Evolutionary conservation across 208 protist species (phyloP), one percentile per base, ranked within the genome.

Genomic region (Porcisia hertigi): DNA sequence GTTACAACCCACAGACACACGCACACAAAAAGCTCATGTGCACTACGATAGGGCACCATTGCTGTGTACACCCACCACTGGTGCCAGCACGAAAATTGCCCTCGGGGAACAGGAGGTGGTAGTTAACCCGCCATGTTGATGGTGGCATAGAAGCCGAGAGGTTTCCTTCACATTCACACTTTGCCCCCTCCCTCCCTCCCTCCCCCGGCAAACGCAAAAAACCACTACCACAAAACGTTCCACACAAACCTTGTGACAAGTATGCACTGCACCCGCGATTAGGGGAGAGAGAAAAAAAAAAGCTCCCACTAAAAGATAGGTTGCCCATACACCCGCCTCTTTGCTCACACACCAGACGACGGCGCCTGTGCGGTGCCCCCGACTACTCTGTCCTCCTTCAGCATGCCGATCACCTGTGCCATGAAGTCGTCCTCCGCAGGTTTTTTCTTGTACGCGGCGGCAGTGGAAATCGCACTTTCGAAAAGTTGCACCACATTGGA

Each of bases 401-500:
- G 77, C 43, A 97, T 84, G 7, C 86, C 86, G 30, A 98, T 81
- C 20, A 96, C 92, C 79, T 97, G 94, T 12, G 89, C 69, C 66
- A 94, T 83, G 75, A 94, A 89, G 81, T 97, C 93, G 3, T 98
- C 93, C 41, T 96, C 89, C 43, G 91, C 88, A 14, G 94, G 93
- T 69, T 93, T 97, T 73, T 94, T 92, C 86, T 94, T 94, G 87
- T 94, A 98, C 39, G 87, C 86, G 2, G 94, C 85, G 2, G 84
- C 97, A 9, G 86, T 78, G 12, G 81, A 80, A 9, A 98, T 95
- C 49, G 95, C 92, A 34, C 85, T 79, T 72, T 97, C 88, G 64
- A 98, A 98, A 9, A 98, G 83, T 76, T 96, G 92, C 58, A 98
- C 96, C 36, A 98, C 94, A 77, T 99, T 99, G 0, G 94, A 98